Percentiles rank a stretch among this genome's conserved stretches.
Evolutionary conservation across 202 grass and related monocot genomes (phyloP).

Genomic region (Panicum hallii): DNA sequence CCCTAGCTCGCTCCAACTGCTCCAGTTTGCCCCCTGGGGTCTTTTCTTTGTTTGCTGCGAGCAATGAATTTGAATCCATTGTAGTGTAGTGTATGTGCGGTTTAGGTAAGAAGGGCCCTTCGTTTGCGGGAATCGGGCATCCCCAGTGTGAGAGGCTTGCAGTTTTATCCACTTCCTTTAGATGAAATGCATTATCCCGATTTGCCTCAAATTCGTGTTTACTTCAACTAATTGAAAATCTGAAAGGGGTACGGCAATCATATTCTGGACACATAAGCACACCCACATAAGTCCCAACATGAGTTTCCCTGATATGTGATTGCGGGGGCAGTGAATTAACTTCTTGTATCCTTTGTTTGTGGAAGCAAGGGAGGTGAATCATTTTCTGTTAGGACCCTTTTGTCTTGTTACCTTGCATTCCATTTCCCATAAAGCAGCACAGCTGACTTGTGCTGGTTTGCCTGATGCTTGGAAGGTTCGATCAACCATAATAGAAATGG

Average conservation of each 20-base stretch:
- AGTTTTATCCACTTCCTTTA: not conserved
- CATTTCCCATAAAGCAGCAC: not conserved
- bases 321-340: not conserved
- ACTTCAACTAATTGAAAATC: not conserved
- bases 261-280: not conserved
- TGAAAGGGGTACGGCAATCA: not conserved
- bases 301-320: not conserved
- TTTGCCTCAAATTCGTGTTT: not conserved
- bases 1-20: not conserved
- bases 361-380: not conserved
- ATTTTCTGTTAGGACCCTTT: not conserved
- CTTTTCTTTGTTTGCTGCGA: not conserved
- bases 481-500: not conserved
- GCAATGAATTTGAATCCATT: not conserved
- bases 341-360: constrained; percentile 5
- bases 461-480: constrained; percentile 2
- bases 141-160: not conserved
- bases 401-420: not conserved
- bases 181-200: not conserved
- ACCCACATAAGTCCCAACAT: not conserved
- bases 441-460: not conserved
- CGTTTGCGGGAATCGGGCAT: not conserved
- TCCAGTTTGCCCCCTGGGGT: not conserved
- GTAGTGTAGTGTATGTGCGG: not conserved
- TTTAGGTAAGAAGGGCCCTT: constrained; percentile 3